Percentiles rank a stretch among this genome's conserved stretches.
Conservation (phyloP, 768 basidiomycete species). For the Rhodocollybia butyracea region DNA sequence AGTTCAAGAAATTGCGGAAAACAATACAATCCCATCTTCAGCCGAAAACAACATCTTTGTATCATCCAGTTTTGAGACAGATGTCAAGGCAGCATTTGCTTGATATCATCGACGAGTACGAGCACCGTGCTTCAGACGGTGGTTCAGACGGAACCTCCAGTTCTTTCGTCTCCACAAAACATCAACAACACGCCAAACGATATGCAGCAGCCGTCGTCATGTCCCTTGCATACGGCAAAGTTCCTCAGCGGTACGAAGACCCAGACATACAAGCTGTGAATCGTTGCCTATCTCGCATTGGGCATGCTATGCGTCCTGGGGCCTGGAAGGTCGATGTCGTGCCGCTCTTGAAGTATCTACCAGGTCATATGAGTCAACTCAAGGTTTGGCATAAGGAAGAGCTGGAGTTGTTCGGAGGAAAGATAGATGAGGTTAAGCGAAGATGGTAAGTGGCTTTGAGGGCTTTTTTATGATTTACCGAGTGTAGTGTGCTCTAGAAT, state of each 20-base stretch:
- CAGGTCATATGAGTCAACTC: conserved; percentile 54
- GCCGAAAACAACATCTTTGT: neutral
- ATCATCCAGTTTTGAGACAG: neutral
- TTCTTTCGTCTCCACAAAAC: conserved; percentile 28
- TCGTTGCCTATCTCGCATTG: conserved; percentile 41
- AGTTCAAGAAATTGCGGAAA: conserved; percentile 63
- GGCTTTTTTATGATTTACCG: too few species aligned
- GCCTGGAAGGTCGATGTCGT: conserved; percentile 45
- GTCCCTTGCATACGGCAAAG: conserved; percentile 46
- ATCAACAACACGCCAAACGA: conserved; percentile 54
- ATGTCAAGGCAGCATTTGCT: conserved; percentile 38
- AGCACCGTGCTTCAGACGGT: neutral
- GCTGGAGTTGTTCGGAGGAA: conserved; percentile 48
- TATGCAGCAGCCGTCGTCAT: conserved; percentile 50
- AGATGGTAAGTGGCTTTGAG: conserved; percentile 44
- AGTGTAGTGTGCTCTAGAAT: conserved; percentile 16
- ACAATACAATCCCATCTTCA: conserved; percentile 8
- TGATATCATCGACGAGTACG: conserved; percentile 34
- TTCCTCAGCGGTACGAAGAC: conserved; percentile 38
- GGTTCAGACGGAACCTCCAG: too few species aligned
- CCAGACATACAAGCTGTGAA: conserved; percentile 44
- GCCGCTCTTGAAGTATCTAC: conserved; percentile 36
- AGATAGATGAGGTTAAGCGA: conserved; percentile 42
- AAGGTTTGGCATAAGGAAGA: conserved; percentile 55
- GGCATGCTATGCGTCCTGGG: conserved; percentile 39